A percentile compares a stretch with the other conserved stretches of the same genome.
These are phyloP conservation scores for Lodderomyces jiufengensis DNA, from an alignment of 1,139 yeast genomes.

Conservation along the genomic window DNA sequence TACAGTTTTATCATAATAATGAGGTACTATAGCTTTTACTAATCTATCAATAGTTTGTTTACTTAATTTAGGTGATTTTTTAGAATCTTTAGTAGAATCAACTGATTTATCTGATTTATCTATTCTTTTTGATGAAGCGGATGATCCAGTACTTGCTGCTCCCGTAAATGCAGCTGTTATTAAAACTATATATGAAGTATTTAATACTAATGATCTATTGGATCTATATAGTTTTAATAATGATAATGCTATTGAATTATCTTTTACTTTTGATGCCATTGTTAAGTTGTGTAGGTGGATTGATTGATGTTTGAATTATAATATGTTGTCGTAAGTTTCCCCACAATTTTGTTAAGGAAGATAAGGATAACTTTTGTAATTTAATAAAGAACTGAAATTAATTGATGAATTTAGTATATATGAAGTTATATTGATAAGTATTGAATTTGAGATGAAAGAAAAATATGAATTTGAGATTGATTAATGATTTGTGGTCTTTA, in stretches of 20 bases:
- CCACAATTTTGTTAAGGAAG: no score
- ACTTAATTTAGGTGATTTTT: constrained; percentile 25
- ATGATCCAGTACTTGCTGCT: constrained; percentile 33
- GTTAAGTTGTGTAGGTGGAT: background rate
- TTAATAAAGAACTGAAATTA: no score
- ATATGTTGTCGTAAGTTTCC: no score
- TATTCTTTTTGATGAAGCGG: constrained; percentile 3
- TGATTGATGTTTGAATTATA: no score
- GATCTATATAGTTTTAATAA: constrained; percentile 39
- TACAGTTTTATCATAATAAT: constrained; percentile 29
- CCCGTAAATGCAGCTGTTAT: constrained; percentile 46
- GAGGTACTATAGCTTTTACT: constrained; percentile 40
- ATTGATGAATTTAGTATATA: no score
- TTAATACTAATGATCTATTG: constrained; percentile 46
- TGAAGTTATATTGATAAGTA: no score
- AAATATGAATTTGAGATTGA: no score
- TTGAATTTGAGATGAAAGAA: no score
- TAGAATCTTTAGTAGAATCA: background rate
- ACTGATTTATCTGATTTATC: constrained; percentile 7
- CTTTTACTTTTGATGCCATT: constrained; percentile 8
- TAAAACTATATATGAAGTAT: constrained; percentile 46
- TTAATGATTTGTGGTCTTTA: no score
- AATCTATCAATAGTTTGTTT: constrained; percentile 32
- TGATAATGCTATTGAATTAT: constrained; percentile 18
- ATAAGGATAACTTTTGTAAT: no score